Evolutionary conservation across 2,329 filamentous ascomycete genomes (phyloP).

Genomic region (Chaetomiaceae sp.): DNA sequence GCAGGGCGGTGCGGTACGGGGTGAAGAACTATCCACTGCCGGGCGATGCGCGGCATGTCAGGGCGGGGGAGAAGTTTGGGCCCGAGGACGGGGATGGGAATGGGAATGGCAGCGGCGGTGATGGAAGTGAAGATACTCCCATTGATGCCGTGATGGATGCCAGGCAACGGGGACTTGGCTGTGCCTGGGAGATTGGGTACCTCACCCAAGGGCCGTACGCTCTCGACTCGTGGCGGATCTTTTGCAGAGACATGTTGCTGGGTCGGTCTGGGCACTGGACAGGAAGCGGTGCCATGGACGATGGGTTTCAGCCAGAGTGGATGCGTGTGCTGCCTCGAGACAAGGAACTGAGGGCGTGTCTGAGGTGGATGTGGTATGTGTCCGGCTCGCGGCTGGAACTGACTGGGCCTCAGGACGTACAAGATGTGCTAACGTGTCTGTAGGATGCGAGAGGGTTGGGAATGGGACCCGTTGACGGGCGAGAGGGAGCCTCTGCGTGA

Average conservation of each 20-base stretch:
- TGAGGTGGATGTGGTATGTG: conserved; percentile 73
- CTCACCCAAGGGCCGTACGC: conserved; percentile 79
- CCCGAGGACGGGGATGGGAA: conserved; percentile 26
- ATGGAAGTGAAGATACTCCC: too few relatives aligned
- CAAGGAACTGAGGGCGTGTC: conserved; percentile 82
- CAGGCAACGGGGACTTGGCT: conserved; percentile 24
- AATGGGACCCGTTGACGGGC: conserved; percentile 72
- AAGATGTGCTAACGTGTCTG: not conserved
- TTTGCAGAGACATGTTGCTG: conserved; percentile 75
- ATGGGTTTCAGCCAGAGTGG: conserved; percentile 85
- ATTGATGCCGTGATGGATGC: conserved; percentile 19
- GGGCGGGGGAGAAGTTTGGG: conserved; percentile 27
- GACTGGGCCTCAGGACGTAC: too few relatives aligned
- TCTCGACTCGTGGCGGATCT: conserved; percentile 88
- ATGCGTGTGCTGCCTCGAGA: conserved; percentile 77
- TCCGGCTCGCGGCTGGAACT: too few relatives aligned
- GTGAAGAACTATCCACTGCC: conserved; percentile 43
- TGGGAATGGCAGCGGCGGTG: conserved; percentile 20
- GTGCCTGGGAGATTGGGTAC: conserved; percentile 79
- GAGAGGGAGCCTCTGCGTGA: conserved; percentile 49
- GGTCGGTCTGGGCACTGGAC: conserved; percentile 62
- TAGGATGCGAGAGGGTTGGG: conserved; percentile 72
- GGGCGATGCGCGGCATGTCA: conserved; percentile 30
- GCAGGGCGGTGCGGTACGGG: conserved; percentile 48
- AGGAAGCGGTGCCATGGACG: conserved; percentile 45